Evolutionary conservation across 176 grass and related monocot genomes (phyloP), one percentile per base, ranked within the genome.

Genomic region (Rhynchospora tenuis): DNA sequence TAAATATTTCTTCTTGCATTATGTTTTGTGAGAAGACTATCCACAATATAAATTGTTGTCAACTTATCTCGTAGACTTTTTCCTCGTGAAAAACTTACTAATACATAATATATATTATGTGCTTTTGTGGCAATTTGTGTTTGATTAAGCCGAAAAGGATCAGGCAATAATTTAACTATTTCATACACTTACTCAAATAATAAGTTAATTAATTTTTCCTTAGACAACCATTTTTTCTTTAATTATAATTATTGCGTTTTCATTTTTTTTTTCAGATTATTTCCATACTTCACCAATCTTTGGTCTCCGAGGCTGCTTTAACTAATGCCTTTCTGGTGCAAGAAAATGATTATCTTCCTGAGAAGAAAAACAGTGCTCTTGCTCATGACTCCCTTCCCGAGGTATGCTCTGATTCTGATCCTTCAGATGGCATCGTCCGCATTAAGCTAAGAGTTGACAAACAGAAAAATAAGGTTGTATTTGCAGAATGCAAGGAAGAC

Each of bases 391-490:
- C 26, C 43, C 45, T 0, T 83, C 81, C 13, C 16, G 54, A 48
- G 9, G 15, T 42, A 56, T 28, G 1, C 24, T 69, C 61, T 52
- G n/a, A 64, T 83, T 19, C 28, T 67, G n/a, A 64, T 83, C 15
- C 28, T 67, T 24, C 59, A 24, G 14, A 65, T 9, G 33, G 23
- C 48, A 56, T 2, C 43, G 29, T 84, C 28, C 1, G 31, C 10
- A 51, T 72, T 50, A 84, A 84, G 48, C 61, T 84, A 71, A 43
- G 58, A 33, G 43, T 84, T 29, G 82, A 84, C 82, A 84, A 59
- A 58, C 48, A 73, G 38, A 19, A 84, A 71, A 84, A 73, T 15
- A 84, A 84, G 48, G 26, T 59, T 64, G 2, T 73, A 33, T 84
- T 59, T 42, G 64, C 82, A 43, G 82, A 84, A 84, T 55, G 61